Evolutionary conservation across 768 basidiomycete species (phyloP).

Genomic region (Tricholoma matsutake): DNA sequence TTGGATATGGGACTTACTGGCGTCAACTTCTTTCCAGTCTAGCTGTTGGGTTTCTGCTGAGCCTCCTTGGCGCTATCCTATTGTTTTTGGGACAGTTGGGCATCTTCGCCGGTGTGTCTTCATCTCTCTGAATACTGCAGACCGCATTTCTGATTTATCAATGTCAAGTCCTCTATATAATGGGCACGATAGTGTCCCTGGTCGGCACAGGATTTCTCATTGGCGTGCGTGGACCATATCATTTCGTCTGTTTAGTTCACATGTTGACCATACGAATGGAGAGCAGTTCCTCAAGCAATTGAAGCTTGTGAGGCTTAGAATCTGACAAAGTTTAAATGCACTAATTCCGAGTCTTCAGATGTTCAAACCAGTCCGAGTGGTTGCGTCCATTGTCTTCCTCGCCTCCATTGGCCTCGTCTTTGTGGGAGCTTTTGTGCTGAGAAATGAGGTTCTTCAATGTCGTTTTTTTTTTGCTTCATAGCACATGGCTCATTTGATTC

Average conservation of each 20-base stretch:
- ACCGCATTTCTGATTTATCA: slow-evolving; percentile 2
- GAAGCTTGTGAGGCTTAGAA: slow-evolving; percentile 56
- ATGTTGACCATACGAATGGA: slow-evolving; percentile 2
- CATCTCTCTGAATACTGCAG: background rate
- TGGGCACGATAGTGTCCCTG: slow-evolving; percentile 81
- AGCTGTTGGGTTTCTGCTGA: slow-evolving; percentile 72
- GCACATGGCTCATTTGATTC: background rate
- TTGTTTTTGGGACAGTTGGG: slow-evolving; percentile 67
- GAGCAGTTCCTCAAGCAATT: slow-evolving; percentile 73
- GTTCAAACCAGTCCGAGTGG: slow-evolving; percentile 90
- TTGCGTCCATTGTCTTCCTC: slow-evolving; percentile 78
- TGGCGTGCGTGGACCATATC: slow-evolving; percentile 53
- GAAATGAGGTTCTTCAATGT: slow-evolving; percentile 51
- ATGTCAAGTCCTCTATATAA: slow-evolving; percentile 66
- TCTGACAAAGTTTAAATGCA: background rate
- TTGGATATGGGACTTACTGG: background rate
- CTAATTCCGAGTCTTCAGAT: slow-evolving; percentile 48
- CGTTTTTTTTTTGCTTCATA: background rate
- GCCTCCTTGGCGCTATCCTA: slow-evolving; percentile 74
- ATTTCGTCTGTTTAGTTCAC: background rate
- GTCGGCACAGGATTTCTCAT: slow-evolving; percentile 89
- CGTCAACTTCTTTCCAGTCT: slow-evolving; percentile 44
- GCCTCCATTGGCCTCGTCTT: slow-evolving; percentile 81
- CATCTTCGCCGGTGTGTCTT: slow-evolving; percentile 69
- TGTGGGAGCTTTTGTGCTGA: slow-evolving; percentile 77